These are phyloP conservation scores for Fomitopsis palustris DNA, from an alignment of 1,284 basidiomycete species.

Conservation along the genomic window DNA sequence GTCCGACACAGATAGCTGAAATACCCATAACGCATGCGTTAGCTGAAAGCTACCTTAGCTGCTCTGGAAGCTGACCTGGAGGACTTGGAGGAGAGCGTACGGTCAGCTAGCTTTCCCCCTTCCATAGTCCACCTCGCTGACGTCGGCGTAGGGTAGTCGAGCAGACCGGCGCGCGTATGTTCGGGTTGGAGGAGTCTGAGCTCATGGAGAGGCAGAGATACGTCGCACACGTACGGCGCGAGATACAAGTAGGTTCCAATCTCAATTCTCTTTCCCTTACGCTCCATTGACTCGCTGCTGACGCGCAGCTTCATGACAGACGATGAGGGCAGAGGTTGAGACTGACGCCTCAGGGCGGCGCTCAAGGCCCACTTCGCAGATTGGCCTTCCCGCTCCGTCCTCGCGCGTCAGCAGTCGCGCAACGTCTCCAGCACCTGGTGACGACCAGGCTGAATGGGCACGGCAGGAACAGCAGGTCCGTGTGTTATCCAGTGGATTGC, in stretches of 20 bases:
- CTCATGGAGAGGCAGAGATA: conserved; percentile 72
- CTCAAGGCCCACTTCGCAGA: conserved; percentile 22
- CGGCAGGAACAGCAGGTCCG: conserved; percentile 74
- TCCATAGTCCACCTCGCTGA: background rate
- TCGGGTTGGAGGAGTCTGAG: conserved; percentile 75
- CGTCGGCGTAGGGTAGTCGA: conserved; percentile 65
- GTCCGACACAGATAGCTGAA: background rate
- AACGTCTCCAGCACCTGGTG: conserved; percentile 36
- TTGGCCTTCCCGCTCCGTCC: conserved; percentile 14
- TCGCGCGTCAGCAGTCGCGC: conserved; percentile 9
- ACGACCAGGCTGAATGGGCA: conserved; percentile 76
- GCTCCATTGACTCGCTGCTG: conserved; percentile 5
- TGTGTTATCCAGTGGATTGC: conserved; percentile 22
- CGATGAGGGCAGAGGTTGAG: conserved; percentile 61
- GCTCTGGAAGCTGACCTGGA: conserved; percentile 82
- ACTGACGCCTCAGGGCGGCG: conserved; percentile 14
- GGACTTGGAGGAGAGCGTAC: conserved; percentile 86
- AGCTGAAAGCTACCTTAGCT: conserved; percentile 75
- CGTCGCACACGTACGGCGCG: conserved; percentile 65
- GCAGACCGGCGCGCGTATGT: conserved; percentile 75
- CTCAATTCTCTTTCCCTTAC: conserved; percentile 5
- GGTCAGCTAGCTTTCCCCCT: conserved; percentile 38
- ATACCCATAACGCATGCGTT: background rate
- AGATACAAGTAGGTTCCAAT: conserved; percentile 67
- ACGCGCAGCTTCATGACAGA: conserved; percentile 45